Evolutionary conservation across 1,139 yeast genomes (phyloP), one percentile per base, ranked within the genome.

Genomic region (Taiozyma onychis): DNA sequence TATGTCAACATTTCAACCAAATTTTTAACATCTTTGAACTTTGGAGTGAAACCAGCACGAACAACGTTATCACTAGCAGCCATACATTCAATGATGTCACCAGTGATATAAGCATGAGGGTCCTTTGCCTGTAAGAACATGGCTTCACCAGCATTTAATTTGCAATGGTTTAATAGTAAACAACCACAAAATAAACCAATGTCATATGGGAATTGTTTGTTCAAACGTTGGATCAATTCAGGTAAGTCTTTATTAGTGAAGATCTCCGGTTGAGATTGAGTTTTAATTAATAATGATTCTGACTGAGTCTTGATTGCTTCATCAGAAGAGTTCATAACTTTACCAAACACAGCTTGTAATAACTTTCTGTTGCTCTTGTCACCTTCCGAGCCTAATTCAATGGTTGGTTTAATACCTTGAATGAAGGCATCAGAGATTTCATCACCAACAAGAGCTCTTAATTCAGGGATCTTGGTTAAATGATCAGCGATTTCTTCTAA

Each of bases 61-160:
- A 93, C 97, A 52, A 93, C 99, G 64, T 93, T 93, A 68, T 93
- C 99, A 41, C 96, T 85, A 13, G 98, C 97, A 47, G 99, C 99
- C 99, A 93, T 93, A 74, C 99, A 95, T 72, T 93, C 99, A 63
- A 93, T 91, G 60, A 93, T 93, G 68, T 93, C 98, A 58, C 99
- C 99, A 50, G 85, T 79, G 57, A 93, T 93, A 72, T 95, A 93
- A 37, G 99, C 99, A 68, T 93, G 99, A 27, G 98, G 98, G 68
- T 90, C 98, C 72, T 90, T 89, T 47, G 99, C 99, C 67, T 88
- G 89, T 67, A 93, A 76, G 66, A 91, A 93, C 85, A 95, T 89
- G 54, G 97, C 98, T 73, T 93, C 96, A 54, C 99, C 99, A n/a
- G 91, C 79, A 41, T 79, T 71, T 62, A 93, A 77, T 54, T 72